Evolutionary conservation across 75 land plant species (phyloP).

Genomic region (Cryptomeria japonica): DNA sequence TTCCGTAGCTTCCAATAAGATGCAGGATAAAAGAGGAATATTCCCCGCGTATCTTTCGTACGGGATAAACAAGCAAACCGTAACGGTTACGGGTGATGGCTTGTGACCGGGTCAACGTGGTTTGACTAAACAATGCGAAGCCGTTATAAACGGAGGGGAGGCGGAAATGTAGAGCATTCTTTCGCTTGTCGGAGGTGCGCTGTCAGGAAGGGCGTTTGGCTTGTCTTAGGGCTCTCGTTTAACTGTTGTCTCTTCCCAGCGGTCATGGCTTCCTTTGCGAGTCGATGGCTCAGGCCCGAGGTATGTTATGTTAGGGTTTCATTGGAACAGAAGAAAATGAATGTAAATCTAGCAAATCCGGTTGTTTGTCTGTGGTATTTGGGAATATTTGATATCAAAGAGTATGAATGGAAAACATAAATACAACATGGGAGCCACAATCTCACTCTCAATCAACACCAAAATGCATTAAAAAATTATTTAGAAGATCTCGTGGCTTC

Average conservation of each 20-base stretch:
- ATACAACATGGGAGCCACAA: too few species aligned
- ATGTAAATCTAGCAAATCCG: background rate
- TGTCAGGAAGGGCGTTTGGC: background rate
- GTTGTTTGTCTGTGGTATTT: background rate
- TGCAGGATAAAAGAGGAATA: too few species aligned
- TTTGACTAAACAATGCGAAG: background rate
- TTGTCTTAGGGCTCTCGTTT: background rate
- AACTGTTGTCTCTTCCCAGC: background rate
- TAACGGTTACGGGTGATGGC: background rate
- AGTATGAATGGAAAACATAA: too few species aligned
- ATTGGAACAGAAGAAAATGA: too few species aligned
- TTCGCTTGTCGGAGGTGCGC: background rate
- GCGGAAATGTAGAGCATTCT: background rate
- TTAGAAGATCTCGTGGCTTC: too few species aligned
- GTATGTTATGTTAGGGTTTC: conserved; percentile 1
- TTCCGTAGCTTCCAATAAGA: too few species aligned
- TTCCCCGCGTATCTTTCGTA: too few species aligned
- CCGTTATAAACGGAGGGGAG: background rate
- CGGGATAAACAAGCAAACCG: too few species aligned
- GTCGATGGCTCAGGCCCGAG: conserved; percentile 41
- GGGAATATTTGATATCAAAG: too few species aligned
- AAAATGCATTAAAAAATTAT: too few species aligned
- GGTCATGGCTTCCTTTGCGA: conserved; percentile 15
- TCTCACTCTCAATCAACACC: too few species aligned
- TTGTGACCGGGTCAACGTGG: background rate